These are phyloP conservation scores for Phytophthora lateralis DNA, from an alignment of 352 stramenopile genomes.

Conservation along the genomic window DNA sequence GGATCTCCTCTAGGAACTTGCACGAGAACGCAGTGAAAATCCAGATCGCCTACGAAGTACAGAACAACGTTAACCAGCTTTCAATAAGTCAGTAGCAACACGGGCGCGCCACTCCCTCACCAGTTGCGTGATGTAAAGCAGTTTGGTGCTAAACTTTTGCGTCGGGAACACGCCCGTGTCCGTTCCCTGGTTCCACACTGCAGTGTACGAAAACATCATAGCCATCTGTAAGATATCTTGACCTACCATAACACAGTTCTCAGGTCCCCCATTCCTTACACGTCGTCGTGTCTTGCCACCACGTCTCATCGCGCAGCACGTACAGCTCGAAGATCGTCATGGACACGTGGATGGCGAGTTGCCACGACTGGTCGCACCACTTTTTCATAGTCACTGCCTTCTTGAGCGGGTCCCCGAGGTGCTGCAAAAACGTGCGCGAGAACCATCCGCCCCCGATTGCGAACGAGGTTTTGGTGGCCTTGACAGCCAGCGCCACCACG, in stretches of 20 bases:
- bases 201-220: not conserved
- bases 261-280: constrained; percentile 39
- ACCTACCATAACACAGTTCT: not conserved
- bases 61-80: not conserved
- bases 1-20: constrained; percentile 89
- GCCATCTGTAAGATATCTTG: constrained; percentile 3
- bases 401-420: constrained; percentile 81
- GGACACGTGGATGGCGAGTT: constrained; percentile 80
- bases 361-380: constrained; percentile 90
- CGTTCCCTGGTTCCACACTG: constrained; percentile 83
- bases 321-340: constrained; percentile 88
- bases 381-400: constrained; percentile 89
- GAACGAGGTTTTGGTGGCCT: constrained; percentile 71
- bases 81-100: not conserved
- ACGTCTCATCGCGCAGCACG: constrained; percentile 81
- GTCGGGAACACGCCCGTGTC: constrained; percentile 72
- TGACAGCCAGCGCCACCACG: constrained; percentile 76
- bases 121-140: constrained; percentile 85
- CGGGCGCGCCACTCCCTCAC: constrained; percentile 34
- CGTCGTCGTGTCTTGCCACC: constrained; percentile 87
- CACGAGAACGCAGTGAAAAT: constrained; percentile 91
- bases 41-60: constrained; percentile 70
- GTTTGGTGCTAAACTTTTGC: constrained; percentile 83
- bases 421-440: constrained; percentile 78
- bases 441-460: constrained; percentile 70